Percentiles rank a stretch among this genome's conserved stretches.
Evolutionary conservation across 2,329 filamentous ascomycete genomes (phyloP).

Genomic region (Thyridium curvatum): DNA sequence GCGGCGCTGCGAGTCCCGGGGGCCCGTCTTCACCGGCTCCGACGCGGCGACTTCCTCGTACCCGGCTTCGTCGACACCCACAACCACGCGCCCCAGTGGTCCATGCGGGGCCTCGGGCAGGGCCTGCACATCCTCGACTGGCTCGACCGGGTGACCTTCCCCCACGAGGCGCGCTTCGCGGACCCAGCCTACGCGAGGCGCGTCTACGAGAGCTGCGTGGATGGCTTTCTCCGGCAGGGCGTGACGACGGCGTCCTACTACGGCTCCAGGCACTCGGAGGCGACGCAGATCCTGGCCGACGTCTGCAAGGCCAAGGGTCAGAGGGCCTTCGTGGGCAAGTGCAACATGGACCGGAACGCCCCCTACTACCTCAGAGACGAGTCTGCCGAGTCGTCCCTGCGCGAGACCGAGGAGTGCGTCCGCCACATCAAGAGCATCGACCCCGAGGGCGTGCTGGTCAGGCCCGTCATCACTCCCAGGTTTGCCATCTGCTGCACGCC

Average conservation of each 20-base stretch:
- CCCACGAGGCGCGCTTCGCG: slow-evolving; percentile 53
- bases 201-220: slow-evolving; percentile 46
- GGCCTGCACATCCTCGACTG: slow-evolving; percentile 54
- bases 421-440: slow-evolving; percentile 38
- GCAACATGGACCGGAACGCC: slow-evolving; percentile 53
- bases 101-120: slow-evolving; percentile 40
- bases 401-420: slow-evolving; percentile 43
- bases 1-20: background rate
- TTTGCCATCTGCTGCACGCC: slow-evolving; percentile 56
- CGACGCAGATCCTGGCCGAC: slow-evolving; percentile 51
- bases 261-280: slow-evolving; percentile 46
- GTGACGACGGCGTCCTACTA: slow-evolving; percentile 59
- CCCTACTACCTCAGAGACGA: slow-evolving; percentile 48
- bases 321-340: slow-evolving; percentile 55
- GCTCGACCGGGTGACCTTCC: slow-evolving; percentile 59
- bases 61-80: slow-evolving; percentile 62
- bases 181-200: slow-evolving; percentile 45
- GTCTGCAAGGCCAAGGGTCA: slow-evolving; percentile 46
- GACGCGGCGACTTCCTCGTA: slow-evolving; percentile 43
- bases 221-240: slow-evolving; percentile 54
- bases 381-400: slow-evolving; percentile 37
- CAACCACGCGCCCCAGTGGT: slow-evolving; percentile 58
- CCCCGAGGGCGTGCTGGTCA: slow-evolving; percentile 33
- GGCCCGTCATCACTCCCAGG: slow-evolving; percentile 47
- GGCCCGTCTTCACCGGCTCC: slow-evolving; percentile 21